Conservation (phyloP, 2,329 filamentous ascomycete species). For the Trichoderma guizhouense region DNA sequence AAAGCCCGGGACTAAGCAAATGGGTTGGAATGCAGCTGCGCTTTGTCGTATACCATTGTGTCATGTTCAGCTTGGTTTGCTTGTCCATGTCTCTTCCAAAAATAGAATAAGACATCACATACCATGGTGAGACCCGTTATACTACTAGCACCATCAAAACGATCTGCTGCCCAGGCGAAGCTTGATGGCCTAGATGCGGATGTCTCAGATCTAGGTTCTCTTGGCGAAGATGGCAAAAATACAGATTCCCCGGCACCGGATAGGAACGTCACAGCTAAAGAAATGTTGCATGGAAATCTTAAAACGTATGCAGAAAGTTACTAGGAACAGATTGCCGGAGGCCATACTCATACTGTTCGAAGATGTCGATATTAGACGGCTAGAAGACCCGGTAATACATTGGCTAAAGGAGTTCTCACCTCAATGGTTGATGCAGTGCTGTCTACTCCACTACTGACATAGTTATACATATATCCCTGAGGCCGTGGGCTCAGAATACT, state of each 20-base stretch:
- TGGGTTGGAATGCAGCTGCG: not conserved
- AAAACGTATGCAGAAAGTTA: not conserved
- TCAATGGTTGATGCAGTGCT: no score
- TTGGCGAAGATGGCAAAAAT: not conserved
- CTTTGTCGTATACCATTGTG: not conserved
- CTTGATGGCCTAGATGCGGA: not conserved
- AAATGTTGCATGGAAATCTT: not conserved
- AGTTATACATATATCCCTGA: not conserved
- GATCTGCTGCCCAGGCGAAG: not conserved
- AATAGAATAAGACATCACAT: not conserved
- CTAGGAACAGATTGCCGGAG: not conserved
- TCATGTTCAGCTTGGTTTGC: not conserved
- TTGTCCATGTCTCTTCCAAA: not conserved
- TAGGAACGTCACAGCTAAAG: not conserved
- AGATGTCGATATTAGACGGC: not conserved
- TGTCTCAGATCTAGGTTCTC: not conserved
- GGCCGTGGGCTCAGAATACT: not conserved
- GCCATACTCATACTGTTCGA: not conserved
- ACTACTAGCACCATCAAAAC: not conserved
- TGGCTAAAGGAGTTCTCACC: no score
- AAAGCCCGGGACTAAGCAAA: not conserved
- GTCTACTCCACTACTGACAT: no score
- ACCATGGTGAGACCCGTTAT: not conserved
- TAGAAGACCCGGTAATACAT: not conserved
- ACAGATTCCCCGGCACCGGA: no score